phyloP scores from a whole-genome alignment of 768 basidiomycete genomes.

The Tricholoma terreum region DNA sequence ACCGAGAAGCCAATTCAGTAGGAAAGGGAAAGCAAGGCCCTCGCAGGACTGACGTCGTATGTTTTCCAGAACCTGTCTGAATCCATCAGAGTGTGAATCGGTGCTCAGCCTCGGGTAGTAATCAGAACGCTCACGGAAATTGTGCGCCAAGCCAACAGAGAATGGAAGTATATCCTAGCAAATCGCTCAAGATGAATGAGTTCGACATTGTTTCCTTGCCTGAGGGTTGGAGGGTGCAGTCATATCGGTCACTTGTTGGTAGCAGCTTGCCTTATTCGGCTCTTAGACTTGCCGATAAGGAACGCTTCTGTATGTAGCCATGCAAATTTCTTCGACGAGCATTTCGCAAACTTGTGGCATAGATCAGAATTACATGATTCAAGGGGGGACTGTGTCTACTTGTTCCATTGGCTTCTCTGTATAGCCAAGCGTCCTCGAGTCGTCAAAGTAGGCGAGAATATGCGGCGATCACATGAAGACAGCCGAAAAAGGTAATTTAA shows the following conservation, averaged over 20 bases:
- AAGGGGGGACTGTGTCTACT: no score
- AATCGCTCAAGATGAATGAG: slow-evolving; percentile 47
- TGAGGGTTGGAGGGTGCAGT: not conserved
- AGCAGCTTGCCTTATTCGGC: not conserved
- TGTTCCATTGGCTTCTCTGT: not conserved
- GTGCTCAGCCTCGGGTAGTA: not conserved
- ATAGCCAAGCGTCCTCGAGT: no score
- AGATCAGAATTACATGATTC: no score
- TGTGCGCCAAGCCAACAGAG: slow-evolving; percentile 84
- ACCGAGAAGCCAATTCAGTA: slow-evolving; percentile 93
- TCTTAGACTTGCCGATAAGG: not conserved
- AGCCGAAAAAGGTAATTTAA: not conserved
- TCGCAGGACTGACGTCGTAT: slow-evolving; percentile 73
- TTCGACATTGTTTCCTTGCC: not conserved
- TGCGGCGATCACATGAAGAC: not conserved
- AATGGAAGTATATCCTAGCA: slow-evolving; percentile 71
- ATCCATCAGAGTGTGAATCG: not conserved
- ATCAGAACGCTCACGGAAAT: slow-evolving; percentile 64
- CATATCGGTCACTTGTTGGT: not conserved
- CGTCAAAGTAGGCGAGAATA: no score
- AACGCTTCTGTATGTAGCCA: not conserved
- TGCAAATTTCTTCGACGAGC: no score
- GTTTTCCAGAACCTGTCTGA: slow-evolving; percentile 85
- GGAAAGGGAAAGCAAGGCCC: slow-evolving; percentile 89
- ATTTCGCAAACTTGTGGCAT: no score